These are phyloP conservation scores for Rhizopus sp. DNA, from an alignment of 371 early-diverging fungal genomes.

Conservation along the genomic window DNA sequence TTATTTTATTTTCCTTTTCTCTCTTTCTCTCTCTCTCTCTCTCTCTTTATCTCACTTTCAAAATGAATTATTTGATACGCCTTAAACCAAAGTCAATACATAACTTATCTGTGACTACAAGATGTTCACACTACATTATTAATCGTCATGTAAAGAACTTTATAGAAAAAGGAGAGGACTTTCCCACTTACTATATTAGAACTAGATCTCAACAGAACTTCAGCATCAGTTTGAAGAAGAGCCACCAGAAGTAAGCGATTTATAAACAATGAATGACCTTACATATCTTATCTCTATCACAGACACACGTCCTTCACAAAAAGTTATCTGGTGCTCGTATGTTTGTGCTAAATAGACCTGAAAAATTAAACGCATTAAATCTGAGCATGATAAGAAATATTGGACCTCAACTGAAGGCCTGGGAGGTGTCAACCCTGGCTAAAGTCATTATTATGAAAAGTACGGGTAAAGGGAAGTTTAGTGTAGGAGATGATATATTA, in stretches of 20 bases:
- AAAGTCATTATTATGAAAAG: slow-evolving; percentile 88
- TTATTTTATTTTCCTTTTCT: not conserved
- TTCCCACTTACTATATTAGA: not conserved
- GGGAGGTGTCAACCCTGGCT: slow-evolving; percentile 86
- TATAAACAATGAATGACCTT: not conserved
- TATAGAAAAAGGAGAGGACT: not conserved
- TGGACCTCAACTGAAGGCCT: slow-evolving; percentile 84
- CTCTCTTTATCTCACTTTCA: not conserved
- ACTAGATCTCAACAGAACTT: slow-evolving; percentile 24
- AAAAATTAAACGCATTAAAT: slow-evolving; percentile 88
- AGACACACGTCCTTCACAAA: slow-evolving; percentile 65
- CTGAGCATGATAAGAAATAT: slow-evolving; percentile 87
- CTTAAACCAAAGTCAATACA: not conserved
- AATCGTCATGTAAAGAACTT: no score
- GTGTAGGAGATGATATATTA: slow-evolving; percentile 96
- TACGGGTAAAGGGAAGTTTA: slow-evolving; percentile 79
- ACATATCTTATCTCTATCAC: not conserved
- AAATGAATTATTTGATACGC: not conserved
- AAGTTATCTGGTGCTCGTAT: slow-evolving; percentile 54
- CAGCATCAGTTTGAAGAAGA: slow-evolving; percentile 21
- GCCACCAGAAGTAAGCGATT: slow-evolving; percentile 15
- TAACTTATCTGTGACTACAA: not conserved
- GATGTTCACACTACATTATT: not conserved
- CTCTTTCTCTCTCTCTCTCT: not conserved
- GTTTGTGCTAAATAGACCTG: slow-evolving; percentile 88